Conservation (phyloP, 257 asterid species). For the Solanum piurae region DNA sequence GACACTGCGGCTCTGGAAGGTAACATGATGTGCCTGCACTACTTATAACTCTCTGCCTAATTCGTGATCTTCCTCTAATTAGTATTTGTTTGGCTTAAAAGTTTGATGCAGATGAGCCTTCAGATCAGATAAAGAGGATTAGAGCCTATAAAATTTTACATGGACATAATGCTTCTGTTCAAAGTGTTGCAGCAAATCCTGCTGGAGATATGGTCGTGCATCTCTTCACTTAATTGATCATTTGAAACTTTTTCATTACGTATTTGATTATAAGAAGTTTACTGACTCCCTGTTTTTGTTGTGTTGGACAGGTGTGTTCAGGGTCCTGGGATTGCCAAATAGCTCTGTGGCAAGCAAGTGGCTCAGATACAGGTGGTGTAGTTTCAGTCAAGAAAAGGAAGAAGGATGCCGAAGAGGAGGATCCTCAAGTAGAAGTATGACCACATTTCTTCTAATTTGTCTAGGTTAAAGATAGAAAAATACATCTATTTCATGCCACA, state of each 20-base stretch:
- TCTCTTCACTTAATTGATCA: not conserved
- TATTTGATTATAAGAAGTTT: not conserved
- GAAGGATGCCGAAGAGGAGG: slow-evolving; percentile 37
- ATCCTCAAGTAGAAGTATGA: slow-evolving; percentile 59
- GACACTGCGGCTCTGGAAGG: slow-evolving; percentile 87
- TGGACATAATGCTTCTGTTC: slow-evolving; percentile 84
- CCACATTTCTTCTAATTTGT: not conserved
- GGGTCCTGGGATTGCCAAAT: slow-evolving; percentile 94
- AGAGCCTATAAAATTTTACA: slow-evolving; percentile 48
- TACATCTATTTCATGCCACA: not conserved
- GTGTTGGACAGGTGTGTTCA: slow-evolving; percentile 58
- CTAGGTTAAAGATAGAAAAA: not conserved
- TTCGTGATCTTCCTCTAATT: slow-evolving; percentile 6
- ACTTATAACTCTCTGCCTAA: not conserved
- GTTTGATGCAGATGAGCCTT: slow-evolving; percentile 47
- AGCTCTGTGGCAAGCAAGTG: slow-evolving; percentile 58
- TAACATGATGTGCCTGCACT: slow-evolving; percentile 20
- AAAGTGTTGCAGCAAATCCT: slow-evolving; percentile 62
- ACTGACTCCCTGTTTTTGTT: not conserved
- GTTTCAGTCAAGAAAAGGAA: slow-evolving; percentile 82
- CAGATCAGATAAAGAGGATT: slow-evolving; percentile 42
- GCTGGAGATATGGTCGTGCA: slow-evolving; percentile 60
- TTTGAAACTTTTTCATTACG: not conserved
- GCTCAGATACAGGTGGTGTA: slow-evolving; percentile 29
- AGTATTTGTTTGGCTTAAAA: slow-evolving; percentile 22